Base-by-base conservation (phyloP, 257 asterid species). In the Perilla frutescens region DNA sequence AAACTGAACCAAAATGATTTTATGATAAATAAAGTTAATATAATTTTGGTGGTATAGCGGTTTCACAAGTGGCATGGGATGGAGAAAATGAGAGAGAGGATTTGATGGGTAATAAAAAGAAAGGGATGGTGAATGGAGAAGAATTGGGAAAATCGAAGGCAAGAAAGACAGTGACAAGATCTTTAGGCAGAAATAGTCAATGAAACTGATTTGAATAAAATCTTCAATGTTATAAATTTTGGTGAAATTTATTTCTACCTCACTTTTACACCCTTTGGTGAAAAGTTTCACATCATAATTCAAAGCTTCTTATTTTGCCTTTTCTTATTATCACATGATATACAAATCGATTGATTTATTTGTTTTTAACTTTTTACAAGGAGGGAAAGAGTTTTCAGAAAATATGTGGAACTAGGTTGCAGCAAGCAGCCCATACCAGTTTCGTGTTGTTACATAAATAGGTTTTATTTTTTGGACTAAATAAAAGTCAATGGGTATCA, bases 271-370 rank as follows among this genome's bases (percentile, higher is more conserved):
- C 81, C 78, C 79, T 58, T 72, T 41, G 77, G 87, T 82, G 81
- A 84, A 84, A 84, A 72, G 75, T 75, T 75, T 85, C 87, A 80
- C 83, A 80, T 85, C 87, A 75, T 57, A 39, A 49, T 70, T 68
- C 55, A 79, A 70, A 43, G 69, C 75, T 75, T 74, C 47, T 49
- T 8, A 26, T 37, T 73, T 43, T 54, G 11, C 43, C 31, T 36
- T 63, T 55, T 58, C 26, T 41, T 56, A 49, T 51, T 67, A 40
- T 47, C 43, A 32, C 57, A 20, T 20, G 26, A 20, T 20, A 20
- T 20, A 20, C 26, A 20, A 20, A 20, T 20, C 26, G 51, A 4
- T 36, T 32, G 36, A 13, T 29, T 41, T 15, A 15, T 36, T 2
- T 32, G 14, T 11, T 32, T 10, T 71, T n/a, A 3, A 0, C 53